These are phyloP conservation scores for Hypomyces perniciosus DNA, from an alignment of 2,329 filamentous ascomycete genomes.

Conservation along the genomic window DNA sequence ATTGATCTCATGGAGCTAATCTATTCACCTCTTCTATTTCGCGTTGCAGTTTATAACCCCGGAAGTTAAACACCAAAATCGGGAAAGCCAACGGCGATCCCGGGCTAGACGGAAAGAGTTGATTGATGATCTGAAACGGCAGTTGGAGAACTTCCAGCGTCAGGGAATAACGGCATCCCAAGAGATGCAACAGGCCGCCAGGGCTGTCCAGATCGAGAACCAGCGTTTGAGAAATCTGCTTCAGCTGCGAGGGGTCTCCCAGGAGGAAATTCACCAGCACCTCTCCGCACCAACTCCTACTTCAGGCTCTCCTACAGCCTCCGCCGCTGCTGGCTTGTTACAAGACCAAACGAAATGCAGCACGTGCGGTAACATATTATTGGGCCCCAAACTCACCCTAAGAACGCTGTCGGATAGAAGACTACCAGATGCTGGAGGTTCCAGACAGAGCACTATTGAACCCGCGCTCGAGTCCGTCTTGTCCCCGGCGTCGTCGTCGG, in stretches of 20 bases:
- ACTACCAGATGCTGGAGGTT: too few species aligned
- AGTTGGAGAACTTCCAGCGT: conserved; percentile 6
- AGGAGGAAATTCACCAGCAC: conserved; percentile 4
- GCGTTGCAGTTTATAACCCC: not conserved
- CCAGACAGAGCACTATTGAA: too few species aligned
- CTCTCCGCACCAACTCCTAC: not conserved
- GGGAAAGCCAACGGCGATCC: conserved; percentile 12
- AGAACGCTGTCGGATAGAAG: too few species aligned
- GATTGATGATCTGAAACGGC: conserved; percentile 9
- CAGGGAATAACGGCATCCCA: conserved; percentile 5
- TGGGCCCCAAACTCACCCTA: not conserved
- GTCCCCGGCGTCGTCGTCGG: too few species aligned
- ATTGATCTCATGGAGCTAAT: not conserved
- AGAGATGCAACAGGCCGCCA: conserved; percentile 11
- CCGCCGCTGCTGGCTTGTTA: not conserved
- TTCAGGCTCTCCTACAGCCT: not conserved
- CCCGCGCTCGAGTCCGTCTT: too few species aligned
- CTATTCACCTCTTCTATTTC: not conserved
- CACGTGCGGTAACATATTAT: conserved; percentile 1
- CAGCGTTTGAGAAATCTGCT: conserved; percentile 7
- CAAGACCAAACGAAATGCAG: not conserved
- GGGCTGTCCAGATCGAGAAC: conserved; percentile 7
- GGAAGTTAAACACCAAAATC: conserved; percentile 10
- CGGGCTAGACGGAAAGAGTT: conserved; percentile 9
- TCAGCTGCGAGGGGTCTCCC: conserved; percentile 2